Evolutionary conservation across 164 flowering plant species (phyloP).

Genomic region (Nelumbo lutea): DNA sequence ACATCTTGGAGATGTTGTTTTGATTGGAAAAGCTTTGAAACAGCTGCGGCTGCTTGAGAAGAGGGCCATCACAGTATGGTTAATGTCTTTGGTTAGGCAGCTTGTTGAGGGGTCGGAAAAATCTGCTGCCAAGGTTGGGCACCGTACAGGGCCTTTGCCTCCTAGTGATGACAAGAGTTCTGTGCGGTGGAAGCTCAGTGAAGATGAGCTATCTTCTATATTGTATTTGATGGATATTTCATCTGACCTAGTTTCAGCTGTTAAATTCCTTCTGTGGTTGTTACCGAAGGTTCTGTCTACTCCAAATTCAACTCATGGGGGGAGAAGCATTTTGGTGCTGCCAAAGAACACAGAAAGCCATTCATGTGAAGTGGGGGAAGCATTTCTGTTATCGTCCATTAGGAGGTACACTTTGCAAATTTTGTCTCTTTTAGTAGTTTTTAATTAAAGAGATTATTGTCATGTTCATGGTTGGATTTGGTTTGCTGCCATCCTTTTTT

Average conservation of each 20-base stretch:
- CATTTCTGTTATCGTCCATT: conserved; percentile 68
- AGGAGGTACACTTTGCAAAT: conserved; percentile 51
- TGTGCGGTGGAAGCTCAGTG: conserved; percentile 80
- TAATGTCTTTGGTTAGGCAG: conserved; percentile 52
- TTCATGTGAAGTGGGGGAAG: conserved; percentile 79
- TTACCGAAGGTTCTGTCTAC: conserved; percentile 61
- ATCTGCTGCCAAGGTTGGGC: conserved; percentile 45
- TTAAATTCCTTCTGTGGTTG: conserved; percentile 78
- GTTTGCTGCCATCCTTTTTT: neutral
- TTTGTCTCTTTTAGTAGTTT: neutral
- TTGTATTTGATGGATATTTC: conserved; percentile 78
- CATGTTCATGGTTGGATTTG: neutral
- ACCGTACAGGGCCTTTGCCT: conserved; percentile 39
- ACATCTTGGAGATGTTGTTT: conserved; percentile 42
- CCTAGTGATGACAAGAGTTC: conserved; percentile 51
- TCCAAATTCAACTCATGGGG: conserved; percentile 48
- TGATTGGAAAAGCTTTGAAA: conserved; percentile 67
- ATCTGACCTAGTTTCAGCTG: conserved; percentile 61
- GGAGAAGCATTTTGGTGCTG: conserved; percentile 45
- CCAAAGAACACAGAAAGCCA: conserved; percentile 59
- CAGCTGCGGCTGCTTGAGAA: conserved; percentile 57
- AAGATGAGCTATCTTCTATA: conserved; percentile 71
- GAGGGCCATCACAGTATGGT: conserved; percentile 61
- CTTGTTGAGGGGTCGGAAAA: conserved; percentile 69
- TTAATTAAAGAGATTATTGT: neutral